These are phyloP conservation scores for Pezicula carpinea DNA, from an alignment of 2,329 filamentous ascomycete species.

Conservation along the genomic window DNA sequence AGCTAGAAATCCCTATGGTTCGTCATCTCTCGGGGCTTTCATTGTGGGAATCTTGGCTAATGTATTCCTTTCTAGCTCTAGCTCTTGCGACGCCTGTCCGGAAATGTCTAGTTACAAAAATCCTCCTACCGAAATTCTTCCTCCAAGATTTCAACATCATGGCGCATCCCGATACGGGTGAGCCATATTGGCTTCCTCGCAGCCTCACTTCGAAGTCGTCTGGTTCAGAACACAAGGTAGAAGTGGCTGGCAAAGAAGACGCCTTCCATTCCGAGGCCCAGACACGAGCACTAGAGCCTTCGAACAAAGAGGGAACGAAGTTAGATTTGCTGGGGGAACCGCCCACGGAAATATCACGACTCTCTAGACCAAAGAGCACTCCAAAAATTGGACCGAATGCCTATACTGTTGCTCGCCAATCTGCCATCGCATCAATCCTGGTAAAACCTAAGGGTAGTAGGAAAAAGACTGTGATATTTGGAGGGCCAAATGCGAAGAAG, in stretches of 20 bases:
- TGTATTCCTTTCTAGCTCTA: constrained; percentile 40
- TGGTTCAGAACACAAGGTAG: neutral
- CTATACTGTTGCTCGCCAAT: constrained; percentile 2
- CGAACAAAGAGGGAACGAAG: too few relatives aligned
- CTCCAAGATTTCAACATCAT: constrained; percentile 57
- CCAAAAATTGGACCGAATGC: constrained; percentile 13
- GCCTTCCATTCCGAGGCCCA: neutral
- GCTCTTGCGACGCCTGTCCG: constrained; percentile 59
- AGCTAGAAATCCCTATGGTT: constrained; percentile 61
- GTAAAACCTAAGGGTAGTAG: neutral
- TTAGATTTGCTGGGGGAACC: too few relatives aligned
- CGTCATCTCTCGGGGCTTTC: constrained; percentile 8
- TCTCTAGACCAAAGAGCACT: neutral
- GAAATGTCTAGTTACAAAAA: constrained; percentile 44
- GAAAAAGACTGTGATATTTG: neutral
- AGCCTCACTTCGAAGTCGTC: constrained; percentile 26
- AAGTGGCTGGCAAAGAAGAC: neutral
- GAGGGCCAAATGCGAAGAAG: constrained; percentile 20
- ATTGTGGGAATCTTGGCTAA: constrained; percentile 3
- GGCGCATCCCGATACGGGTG: constrained; percentile 46
- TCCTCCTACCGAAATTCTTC: constrained; percentile 54
- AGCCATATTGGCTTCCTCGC: constrained; percentile 53
- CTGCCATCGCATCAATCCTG: neutral
- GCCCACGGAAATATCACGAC: too few relatives aligned
- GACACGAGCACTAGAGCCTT: too few relatives aligned